Evolutionary conservation across 2,329 filamentous ascomycete genomes (phyloP), one percentile per base, ranked within the genome.

Genomic region (Aureobasidium sp.): DNA sequence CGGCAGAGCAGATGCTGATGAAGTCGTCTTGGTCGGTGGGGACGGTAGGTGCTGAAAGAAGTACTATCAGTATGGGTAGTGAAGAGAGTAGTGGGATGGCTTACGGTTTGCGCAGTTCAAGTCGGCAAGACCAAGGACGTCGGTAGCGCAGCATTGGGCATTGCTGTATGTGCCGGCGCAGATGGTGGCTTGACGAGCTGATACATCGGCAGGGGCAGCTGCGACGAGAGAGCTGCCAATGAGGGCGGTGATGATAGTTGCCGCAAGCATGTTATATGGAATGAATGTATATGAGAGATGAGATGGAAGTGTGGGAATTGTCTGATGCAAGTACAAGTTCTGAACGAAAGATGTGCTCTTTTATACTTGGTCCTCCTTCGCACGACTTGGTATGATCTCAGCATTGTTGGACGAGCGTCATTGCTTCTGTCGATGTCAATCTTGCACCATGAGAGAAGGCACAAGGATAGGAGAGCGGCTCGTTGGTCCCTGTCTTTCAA

Each of bases 111-210:
- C 73, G 71, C 85, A 87, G 76, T 87, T 75, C 27, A 86, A 75
- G 70, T 83, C 75, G 3, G 79, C 82, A 63, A 86, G 65, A 63
- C 82, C 79, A 42, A 87, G 79, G 37, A 87, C 78, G 66, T 87
- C 82, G 27, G 83, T 84, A 15, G 84, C 81, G 70, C 85, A 87
- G 78, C 85, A 87, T 66, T 82, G 78, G 3, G 80, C 68, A 36
- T 67, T 75, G 66, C 69, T 67, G 51, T 37, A 61, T 53, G 70
- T 69, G 8, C 71, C 70, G 44, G 67, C 63, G 72, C 75, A 77
- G 68, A 75, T 67, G 27, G 26, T 29, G 29, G 62, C 53, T 63
- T 74, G 72, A 67, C 73, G 72, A 62, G 70, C 65, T 27, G 70
- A 67, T 23, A 75, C 66, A 8, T 51, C 56, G 46, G 70, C 46